These are phyloP conservation scores for Myxozyma kluyveri DNA, from an alignment of 805 yeast genomes.

Conservation along the genomic window DNA sequence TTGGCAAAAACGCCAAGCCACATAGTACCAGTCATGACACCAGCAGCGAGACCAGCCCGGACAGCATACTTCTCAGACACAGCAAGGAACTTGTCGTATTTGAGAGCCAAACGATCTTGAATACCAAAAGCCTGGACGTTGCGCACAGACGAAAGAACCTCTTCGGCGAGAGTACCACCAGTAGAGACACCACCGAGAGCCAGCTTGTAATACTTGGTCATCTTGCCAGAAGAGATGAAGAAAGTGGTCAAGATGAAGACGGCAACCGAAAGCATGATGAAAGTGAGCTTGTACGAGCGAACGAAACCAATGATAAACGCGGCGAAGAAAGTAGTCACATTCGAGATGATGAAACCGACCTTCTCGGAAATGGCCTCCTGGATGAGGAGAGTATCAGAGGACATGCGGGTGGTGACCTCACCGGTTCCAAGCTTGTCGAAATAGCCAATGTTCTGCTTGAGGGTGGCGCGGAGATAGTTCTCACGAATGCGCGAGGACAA, in stretches of 20 bases:
- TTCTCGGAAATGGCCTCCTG: constrained; percentile 47
- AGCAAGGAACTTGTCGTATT: constrained; percentile 37
- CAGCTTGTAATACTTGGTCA: constrained; percentile 30
- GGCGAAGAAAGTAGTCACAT: constrained; percentile 43
- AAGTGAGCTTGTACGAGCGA: constrained; percentile 41
- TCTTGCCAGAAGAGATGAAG: constrained; percentile 37
- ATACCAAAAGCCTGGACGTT: constrained; percentile 46
- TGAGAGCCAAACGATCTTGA: constrained; percentile 40
- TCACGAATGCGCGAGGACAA: constrained; percentile 43
- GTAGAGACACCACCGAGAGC: constrained; percentile 26
- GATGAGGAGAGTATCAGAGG: constrained; percentile 42
- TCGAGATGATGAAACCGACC: constrained; percentile 38
- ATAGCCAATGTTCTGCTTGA: constrained; percentile 44
- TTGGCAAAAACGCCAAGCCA: constrained; percentile 42
- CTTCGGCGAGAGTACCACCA: constrained; percentile 42
- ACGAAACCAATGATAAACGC: constrained; percentile 42
- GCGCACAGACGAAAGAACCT: constrained; percentile 42
- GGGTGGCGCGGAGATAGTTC: constrained; percentile 39
- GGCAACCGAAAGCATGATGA: constrained; percentile 40
- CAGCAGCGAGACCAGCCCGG: constrained; percentile 29
- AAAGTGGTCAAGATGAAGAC: constrained; percentile 36
- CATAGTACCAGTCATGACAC: constrained; percentile 40
- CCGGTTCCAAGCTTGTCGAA: constrained; percentile 46
- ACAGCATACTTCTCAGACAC: constrained; percentile 32
- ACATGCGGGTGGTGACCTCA: constrained; percentile 46